Evolutionary conservation across 129 eudicot species (phyloP), one percentile per base, ranked within the genome.

Genomic region (Saussurea involucrata): DNA sequence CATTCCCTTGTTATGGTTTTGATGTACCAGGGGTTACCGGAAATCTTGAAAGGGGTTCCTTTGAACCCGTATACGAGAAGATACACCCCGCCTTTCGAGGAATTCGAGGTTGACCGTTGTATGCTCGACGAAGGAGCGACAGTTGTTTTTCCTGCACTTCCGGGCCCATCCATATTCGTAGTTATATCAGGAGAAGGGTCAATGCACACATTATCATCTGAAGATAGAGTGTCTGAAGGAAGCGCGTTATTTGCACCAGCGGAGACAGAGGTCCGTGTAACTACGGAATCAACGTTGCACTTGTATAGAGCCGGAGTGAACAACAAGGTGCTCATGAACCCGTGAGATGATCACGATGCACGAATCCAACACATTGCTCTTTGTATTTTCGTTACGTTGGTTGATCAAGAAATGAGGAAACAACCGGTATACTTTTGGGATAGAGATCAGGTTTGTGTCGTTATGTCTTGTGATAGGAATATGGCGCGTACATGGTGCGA

Each of bases 41-140:
- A 93, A 31, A 87, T 90, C 70, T 80, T 93, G 68, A 69, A 67
- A 67, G 98, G 98, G 1, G 86, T 80, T 13, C 46, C 79, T 20
- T 46, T 87, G 24, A 87, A 88, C 72, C 78, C 79, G 18, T 80
- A 82, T 46, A 86, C 81, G 13, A 82, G 78, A 67, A 87, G 92
- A 74, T 93, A 93, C 82, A 84, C 57, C 0, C 96, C 98, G 60
- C 98, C 96, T 42, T 91, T 90, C 29, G 95, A 93, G 68, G 98
- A 93, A 78, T 93, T 93, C 76, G 98, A 93, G 89, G 92, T 93
- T 58, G 98, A 93, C 21, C 86, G 77, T 6, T 90, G 96, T 29
- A 31, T 79, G 77, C 86, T 95, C 9, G 66, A 82, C 13, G 33
- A 67, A 49, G 90, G 86, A n/a, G 49, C 72, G 6, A 74, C 90